Evolutionary conservation across 352 stramenopile species (phyloP), one percentile per base, ranked within the genome.

Genomic region (Phytopythium litorale): DNA sequence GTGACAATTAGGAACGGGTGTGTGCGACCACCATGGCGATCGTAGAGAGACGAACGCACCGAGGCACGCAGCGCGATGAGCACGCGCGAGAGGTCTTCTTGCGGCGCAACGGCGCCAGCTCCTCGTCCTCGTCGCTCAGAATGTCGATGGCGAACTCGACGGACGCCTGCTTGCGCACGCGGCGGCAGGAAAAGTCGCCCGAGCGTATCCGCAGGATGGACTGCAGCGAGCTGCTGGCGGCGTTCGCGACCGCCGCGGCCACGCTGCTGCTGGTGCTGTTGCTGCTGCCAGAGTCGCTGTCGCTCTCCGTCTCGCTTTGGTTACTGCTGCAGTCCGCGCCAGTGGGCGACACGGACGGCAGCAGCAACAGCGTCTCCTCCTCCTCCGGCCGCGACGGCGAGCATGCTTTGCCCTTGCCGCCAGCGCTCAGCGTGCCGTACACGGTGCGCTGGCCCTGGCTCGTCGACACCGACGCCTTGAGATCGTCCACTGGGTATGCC

Each of bases 251-350:
- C 33, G 56, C 37, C 13, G 69, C 62, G 35, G n/a, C 30, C 53
- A 46, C 21, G 35, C 53, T 58, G n/a, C 32, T 58, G 60, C 61
- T 63, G 60, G 54, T 55, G 9, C 72, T 74, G 60, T 68, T 85
- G 58, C 78, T 87, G 3, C 75, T 74, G n/a, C 32, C 53, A 35
- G 53, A 30, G 64, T 92, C 83, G 43, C 83, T 92, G 58, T 92
- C 83, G 68, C 83, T 92, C 45, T 92, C 83, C 4, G 83, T 92
- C 67, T 92, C 83, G 64, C 83, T 92, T 55, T 90, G 80, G 57
- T 76, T 81, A 51, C 51, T 79, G 54, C 63, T 50, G 57, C 30
- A 54, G 45, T 19, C 40, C 40, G 54, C 54, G 13, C 16, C 65
- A 53, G 52, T 71, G 49, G 57, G 37, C 53, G 12, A 38, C 38